Base-by-base conservation (phyloP, 495 filamentous ascomycete species). In the Geopyxis carbonaria region DNA sequence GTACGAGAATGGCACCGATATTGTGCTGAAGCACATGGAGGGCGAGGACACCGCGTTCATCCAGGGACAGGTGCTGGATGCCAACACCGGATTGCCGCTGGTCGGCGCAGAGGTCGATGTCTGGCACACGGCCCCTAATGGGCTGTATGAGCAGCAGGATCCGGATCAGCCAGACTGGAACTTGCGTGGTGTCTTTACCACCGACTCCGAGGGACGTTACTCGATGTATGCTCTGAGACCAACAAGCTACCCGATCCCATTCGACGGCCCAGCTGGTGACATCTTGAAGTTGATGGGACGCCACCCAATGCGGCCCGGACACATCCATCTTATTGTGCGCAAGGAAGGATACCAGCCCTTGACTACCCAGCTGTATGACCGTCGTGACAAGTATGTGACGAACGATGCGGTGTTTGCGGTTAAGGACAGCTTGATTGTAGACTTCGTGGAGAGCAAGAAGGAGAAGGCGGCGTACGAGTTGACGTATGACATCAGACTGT, bases 131-230 rank as follows among this genome's bases (percentile, higher is more conserved):
- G 75, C 72, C 4, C 77, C 78, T 11, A 83, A 84, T 47, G 80
- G 80, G 1, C 56, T 83, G 40, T 86, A 86, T 51, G 78, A 84
- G 62, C 76, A 81, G 62, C 77, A 83, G 59, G 79, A 86, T 44
- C 58, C 64, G 2, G 56, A 70, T 16, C 76, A 81, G 63, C 65
- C 68, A 4, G 78, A 84, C 43, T 75, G 72, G 58, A 86, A 84
- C 48, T 63, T 84, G 22, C 67, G 79, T 2, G 79, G 79, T 4
- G 70, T 74, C 18, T 81, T 86, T 55, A 63, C 52, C 37, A 82
- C 78, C 1, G 73, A 76, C 45, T 57, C 58, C 25, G 59, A 75
- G 14, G 80, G 80, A 1, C 60, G 61, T 3, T 86, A 80, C 53
- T 60, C 61, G 16, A 69, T 84, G 44, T 75, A 79, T 50, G 73